Conservation (phyloP, 2,329 filamentous ascomycete species). For the Penicillium sp. region DNA sequence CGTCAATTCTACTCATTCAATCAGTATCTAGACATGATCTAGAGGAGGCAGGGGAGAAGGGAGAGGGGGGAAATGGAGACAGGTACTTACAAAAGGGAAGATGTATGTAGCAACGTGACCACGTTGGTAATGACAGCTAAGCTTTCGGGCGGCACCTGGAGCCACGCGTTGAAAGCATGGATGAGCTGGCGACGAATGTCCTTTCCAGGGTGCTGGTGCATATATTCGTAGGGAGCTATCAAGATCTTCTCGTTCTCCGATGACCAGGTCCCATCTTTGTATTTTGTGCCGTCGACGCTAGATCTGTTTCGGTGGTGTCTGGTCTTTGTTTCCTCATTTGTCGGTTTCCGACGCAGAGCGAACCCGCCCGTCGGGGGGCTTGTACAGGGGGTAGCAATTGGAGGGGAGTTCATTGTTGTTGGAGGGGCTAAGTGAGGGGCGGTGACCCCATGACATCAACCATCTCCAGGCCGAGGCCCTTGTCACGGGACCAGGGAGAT, state of each 20-base stretch:
- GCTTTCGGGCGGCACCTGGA: constrained; percentile 44
- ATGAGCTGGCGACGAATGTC: constrained; percentile 48
- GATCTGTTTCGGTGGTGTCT: constrained; percentile 39
- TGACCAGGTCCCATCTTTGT: constrained; percentile 40
- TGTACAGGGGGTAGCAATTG: constrained; percentile 69
- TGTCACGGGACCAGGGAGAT: not conserved
- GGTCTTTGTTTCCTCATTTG: constrained; percentile 54
- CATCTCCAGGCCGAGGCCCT: not conserved
- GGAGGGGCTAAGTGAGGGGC: constrained; percentile 9
- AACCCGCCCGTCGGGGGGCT: constrained; percentile 58
- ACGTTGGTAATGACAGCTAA: constrained; percentile 46
- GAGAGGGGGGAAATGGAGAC: too few species aligned
- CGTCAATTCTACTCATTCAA: constrained; percentile 43
- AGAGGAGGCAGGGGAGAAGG: too few species aligned
- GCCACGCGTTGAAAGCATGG: constrained; percentile 47
- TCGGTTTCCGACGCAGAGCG: constrained; percentile 8
- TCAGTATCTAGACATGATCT: not conserved
- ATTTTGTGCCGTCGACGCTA: constrained; percentile 41
- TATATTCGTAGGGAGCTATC: constrained; percentile 48
- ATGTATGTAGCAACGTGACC: constrained; percentile 48
- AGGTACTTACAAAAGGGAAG: constrained; percentile 43
- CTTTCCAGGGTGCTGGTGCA: constrained; percentile 47
- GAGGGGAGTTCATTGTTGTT: constrained; percentile 33
- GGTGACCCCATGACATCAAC: constrained; percentile 7
- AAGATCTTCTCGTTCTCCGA: constrained; percentile 45